Evolutionary conservation across 2,329 filamentous ascomycete genomes (phyloP).

Genomic region (Neobulgaria alba): DNA sequence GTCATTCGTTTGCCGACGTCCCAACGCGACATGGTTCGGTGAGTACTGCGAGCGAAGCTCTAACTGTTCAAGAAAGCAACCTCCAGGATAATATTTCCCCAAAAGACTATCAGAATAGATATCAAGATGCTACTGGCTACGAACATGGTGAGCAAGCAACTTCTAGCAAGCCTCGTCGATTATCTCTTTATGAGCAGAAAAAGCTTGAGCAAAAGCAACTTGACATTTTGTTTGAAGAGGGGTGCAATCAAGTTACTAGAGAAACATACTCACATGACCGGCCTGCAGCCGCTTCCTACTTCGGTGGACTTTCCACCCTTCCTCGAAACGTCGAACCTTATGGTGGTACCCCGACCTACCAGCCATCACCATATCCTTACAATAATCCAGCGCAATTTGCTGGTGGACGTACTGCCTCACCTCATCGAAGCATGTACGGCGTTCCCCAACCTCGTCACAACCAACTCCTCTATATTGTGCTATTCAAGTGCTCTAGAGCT

Average conservation of each 20-base stretch:
- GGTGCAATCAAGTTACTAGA: constrained; percentile 4
- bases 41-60: constrained; percentile 48
- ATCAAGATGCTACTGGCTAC: constrained; percentile 24
- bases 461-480: constrained; percentile 76
- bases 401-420: constrained; percentile 43
- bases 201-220: constrained; percentile 8
- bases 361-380: constrained; percentile 22
- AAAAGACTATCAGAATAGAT: constrained; percentile 24
- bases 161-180: constrained; percentile 12
- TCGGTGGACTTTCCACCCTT: constrained; percentile 22
- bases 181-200: constrained; percentile 4
- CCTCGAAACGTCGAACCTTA: constrained; percentile 20
- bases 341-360: constrained; percentile 7
- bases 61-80: constrained; percentile 29
- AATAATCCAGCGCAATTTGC: constrained; percentile 18
- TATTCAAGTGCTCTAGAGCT: constrained; percentile 92
- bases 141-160: constrained; percentile 27
- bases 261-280: constrained; percentile 16
- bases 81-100: constrained; percentile 24
- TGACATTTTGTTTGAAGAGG: constrained; percentile 8
- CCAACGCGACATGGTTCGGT: constrained; percentile 56
- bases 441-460: constrained; percentile 54
- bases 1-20: constrained; percentile 71
- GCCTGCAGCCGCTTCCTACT: constrained; percentile 26
- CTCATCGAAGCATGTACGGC: constrained; percentile 53